These are phyloP conservation scores for Penicillium atrosanguineum DNA, from an alignment of 495 filamentous ascomycete genomes.

Conservation along the genomic window DNA sequence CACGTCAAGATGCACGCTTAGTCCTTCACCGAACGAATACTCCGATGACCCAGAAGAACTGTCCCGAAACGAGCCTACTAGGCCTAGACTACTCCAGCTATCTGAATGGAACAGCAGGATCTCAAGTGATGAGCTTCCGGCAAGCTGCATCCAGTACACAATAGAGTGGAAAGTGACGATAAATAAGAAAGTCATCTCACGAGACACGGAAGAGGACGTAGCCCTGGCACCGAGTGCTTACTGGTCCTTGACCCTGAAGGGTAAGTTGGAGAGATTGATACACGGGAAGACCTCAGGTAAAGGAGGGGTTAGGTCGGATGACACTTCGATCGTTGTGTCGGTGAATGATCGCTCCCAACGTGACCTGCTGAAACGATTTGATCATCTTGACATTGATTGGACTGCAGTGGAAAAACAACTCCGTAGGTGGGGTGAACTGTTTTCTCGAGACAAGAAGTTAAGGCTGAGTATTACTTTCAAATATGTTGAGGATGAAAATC, in stretches of 20 bases:
- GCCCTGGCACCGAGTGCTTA: conserved; percentile 19
- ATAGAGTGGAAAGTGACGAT: conserved; percentile 35
- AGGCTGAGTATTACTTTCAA: conserved; percentile 17
- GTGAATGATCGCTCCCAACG: conserved; percentile 22
- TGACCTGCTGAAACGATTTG: conserved; percentile 21
- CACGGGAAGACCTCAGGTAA: not conserved
- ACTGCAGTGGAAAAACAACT: conserved; percentile 22
- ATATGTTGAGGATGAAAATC: conserved; percentile 13
- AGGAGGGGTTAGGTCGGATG: conserved; percentile 15
- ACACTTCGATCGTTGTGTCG: conserved; percentile 19
- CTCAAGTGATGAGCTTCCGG: conserved; percentile 22
- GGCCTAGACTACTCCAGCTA: conserved; percentile 13
- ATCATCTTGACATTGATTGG: conserved; percentile 20
- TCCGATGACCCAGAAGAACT: too few species aligned
- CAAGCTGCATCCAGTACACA: conserved; percentile 29
- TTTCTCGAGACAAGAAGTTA: conserved; percentile 7
- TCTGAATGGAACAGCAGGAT: conserved; percentile 13
- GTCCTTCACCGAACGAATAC: conserved; percentile 11
- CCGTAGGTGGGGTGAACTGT: conserved; percentile 6
- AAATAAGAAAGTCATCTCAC: conserved; percentile 22
- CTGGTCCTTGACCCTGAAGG: conserved; percentile 14
- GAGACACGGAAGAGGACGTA: conserved; percentile 28
- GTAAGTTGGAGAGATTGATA: conserved; percentile 12
- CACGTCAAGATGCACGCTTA: not conserved
- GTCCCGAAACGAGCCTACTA: too few species aligned